These are phyloP conservation scores for Patellifolia procumbens DNA, from an alignment of 179 eudicot species.

Conservation along the genomic window DNA sequence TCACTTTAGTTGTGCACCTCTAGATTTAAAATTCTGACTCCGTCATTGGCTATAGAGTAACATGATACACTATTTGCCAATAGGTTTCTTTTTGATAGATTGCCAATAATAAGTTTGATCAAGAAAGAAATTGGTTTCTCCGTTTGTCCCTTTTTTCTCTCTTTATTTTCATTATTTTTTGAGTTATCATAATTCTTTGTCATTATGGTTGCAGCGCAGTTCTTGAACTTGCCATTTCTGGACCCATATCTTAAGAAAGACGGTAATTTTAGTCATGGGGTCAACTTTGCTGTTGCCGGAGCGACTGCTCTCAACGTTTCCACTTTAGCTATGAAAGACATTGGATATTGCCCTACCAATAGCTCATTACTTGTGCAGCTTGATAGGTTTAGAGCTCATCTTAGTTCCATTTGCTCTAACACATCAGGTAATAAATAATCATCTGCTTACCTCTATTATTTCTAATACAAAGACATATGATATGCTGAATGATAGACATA, in stretches of 20 bases:
- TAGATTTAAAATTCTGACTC: no score
- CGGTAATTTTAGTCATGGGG: slow-evolving; percentile 22
- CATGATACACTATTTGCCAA: no score
- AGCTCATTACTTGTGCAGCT: slow-evolving; percentile 26
- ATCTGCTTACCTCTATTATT: background rate
- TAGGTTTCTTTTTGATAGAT: no score
- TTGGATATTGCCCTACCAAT: background rate
- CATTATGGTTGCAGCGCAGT: slow-evolving; percentile 9
- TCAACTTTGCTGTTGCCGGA: slow-evolving; percentile 31
- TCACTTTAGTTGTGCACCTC: no score
- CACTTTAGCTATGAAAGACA: background rate
- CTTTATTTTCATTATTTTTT: background rate
- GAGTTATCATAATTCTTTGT: background rate
- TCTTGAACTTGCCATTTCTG: slow-evolving; percentile 21
- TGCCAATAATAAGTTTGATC: no score
- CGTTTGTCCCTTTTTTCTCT: background rate
- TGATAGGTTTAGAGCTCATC: slow-evolving; percentile 28
- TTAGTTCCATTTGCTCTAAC: background rate
- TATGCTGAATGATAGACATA: no score
- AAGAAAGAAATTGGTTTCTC: no score
- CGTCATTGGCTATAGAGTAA: no score
- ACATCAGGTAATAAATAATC: slow-evolving; percentile 11
- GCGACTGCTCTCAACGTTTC: slow-evolving; percentile 25
- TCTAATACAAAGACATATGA: background rate
- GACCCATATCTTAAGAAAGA: slow-evolving; percentile 25